Percentiles rank a stretch among this genome's conserved stretches.
These are phyloP conservation scores for Tuber umbilicatum DNA, from an alignment of 495 filamentous ascomycete genomes.

Conservation along the genomic window DNA sequence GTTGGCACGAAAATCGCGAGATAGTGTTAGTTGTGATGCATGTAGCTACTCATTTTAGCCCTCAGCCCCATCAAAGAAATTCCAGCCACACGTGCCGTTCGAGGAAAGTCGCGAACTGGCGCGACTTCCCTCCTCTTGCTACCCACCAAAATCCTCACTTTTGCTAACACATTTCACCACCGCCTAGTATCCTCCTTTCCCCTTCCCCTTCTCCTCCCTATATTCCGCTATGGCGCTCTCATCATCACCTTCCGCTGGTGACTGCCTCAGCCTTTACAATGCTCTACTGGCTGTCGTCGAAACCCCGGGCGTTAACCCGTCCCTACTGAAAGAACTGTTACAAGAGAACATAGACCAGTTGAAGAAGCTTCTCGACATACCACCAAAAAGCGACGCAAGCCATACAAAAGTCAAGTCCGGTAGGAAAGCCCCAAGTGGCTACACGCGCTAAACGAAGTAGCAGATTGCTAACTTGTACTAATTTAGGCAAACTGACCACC, in stretches of 20 bases:
- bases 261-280: conserved; percentile 23
- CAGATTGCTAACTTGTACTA: conserved; percentile 18
- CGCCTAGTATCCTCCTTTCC: conserved; percentile 14
- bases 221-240: conserved; percentile 23
- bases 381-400: conserved; percentile 42
- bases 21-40: not conserved
- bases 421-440: conserved; percentile 44
- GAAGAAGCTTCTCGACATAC: conserved; percentile 68
- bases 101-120: conserved; percentile 26
- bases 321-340: conserved; percentile 56
- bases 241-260: conserved; percentile 23
- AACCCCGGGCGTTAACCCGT: conserved; percentile 19
- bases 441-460: conserved; percentile 9
- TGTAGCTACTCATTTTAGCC: not conserved
- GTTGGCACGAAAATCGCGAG: not conserved
- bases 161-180: conserved; percentile 23
- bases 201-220: conserved; percentile 10
- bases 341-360: conserved; percentile 66
- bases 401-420: conserved; percentile 54
- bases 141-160: conserved; percentile 17
- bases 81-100: conserved; percentile 29
- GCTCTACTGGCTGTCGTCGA: conserved; percentile 29
- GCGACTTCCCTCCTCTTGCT: conserved; percentile 31
- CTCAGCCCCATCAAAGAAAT: conserved; percentile 19
- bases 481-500: conserved; percentile 62